Evolutionary conservation across 2,329 filamentous ascomycete species (phyloP).

Genomic region (Trichoderma hamatum): DNA sequence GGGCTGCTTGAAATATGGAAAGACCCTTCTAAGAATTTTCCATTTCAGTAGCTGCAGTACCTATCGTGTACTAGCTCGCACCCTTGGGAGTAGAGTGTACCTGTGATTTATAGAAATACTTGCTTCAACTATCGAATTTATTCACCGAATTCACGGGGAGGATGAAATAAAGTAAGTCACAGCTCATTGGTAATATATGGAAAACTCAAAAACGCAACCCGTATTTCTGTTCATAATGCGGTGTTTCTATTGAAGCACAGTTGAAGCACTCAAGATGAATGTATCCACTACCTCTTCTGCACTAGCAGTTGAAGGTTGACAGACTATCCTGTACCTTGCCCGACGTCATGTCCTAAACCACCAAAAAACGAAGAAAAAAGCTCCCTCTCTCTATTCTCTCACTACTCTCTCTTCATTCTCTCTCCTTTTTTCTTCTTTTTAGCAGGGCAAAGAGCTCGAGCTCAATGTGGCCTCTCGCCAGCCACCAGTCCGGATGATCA

Average conservation of each 20-base stretch:
- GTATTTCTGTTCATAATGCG: neutral
- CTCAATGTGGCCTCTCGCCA: slow-evolving; percentile 15
- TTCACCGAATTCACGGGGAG: too few relatives aligned
- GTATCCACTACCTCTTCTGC: neutral
- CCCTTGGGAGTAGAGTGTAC: neutral
- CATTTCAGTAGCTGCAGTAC: neutral
- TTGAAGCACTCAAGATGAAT: neutral
- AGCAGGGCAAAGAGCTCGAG: neutral
- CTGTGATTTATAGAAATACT: neutral
- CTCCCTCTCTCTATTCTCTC: neutral
- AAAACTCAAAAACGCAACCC: neutral
- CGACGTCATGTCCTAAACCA: slow-evolving; percentile 9
- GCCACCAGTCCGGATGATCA: slow-evolving; percentile 37
- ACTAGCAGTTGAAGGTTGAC: neutral
- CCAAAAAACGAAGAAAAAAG: neutral
- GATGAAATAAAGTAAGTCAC: too few relatives aligned
- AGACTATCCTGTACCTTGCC: neutral
- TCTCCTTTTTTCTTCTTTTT: neutral
- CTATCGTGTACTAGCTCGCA: neutral
- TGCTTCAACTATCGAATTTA: neutral
- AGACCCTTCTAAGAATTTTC: slow-evolving; percentile 17
- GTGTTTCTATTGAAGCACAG: neutral
- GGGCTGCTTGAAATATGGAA: neutral
- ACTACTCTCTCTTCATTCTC: neutral
- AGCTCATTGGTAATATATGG: neutral